Evolutionary conservation across 495 filamentous ascomycete species (phyloP).

Genomic region (Xylaria venustula): DNA sequence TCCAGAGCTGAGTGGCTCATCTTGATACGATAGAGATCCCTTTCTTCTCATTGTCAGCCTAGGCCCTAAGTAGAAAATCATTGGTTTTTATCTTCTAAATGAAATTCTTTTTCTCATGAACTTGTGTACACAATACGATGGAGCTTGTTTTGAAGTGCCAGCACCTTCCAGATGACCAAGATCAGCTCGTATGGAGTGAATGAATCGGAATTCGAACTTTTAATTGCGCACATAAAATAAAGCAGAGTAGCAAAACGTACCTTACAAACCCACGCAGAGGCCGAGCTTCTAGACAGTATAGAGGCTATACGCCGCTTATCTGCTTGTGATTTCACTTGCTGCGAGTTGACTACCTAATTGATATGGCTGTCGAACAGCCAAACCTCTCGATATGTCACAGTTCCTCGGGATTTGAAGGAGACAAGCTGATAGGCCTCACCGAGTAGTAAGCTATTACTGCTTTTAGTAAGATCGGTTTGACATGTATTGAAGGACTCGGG

Average conservation of each 20-base stretch:
- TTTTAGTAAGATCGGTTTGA: not conserved
- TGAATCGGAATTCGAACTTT: no score
- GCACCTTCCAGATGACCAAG: no score
- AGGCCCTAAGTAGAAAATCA: no score
- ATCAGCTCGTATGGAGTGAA: no score
- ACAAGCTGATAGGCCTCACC: not conserved
- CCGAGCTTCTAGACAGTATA: not conserved
- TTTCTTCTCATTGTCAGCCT: not conserved
- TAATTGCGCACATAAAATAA: no score
- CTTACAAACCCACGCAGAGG: no score
- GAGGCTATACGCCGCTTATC: not conserved
- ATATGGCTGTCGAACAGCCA: not conserved
- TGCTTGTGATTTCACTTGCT: not conserved
- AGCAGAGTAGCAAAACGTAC: no score
- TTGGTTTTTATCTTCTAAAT: no score
- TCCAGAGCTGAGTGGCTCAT: not conserved
- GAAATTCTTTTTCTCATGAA: no score
- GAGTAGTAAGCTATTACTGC: not conserved
- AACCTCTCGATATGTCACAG: not conserved
- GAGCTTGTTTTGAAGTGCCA: no score
- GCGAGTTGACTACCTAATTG: no score
- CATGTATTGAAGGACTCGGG: not conserved
- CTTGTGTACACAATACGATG: no score
- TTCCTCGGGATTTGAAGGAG: conserved; percentile 8
- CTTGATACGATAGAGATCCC: not conserved